Conservation (phyloP, 2,329 filamentous ascomycete species). For the Fusarium buharicum region DNA sequence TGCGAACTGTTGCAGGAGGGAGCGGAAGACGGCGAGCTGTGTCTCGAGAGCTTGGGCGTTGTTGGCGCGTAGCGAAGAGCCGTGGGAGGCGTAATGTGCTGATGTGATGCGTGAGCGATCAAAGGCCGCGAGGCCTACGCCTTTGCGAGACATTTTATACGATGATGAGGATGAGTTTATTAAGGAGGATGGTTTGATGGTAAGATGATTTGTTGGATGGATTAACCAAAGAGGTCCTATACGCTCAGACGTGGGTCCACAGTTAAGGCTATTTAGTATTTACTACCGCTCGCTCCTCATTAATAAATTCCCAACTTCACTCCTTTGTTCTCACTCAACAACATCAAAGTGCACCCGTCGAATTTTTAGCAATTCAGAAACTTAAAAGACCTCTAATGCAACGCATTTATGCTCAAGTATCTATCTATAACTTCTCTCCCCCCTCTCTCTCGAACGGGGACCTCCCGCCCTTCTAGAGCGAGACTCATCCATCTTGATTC, state of each 20-base stretch:
- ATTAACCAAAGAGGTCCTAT: constrained; percentile 22
- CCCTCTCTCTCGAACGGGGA: constrained; percentile 2
- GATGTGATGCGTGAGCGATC: constrained; percentile 85
- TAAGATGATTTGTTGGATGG: constrained; percentile 1
- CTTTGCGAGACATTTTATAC: constrained; percentile 73
- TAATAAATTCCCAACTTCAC: neutral
- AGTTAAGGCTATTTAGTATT: neutral
- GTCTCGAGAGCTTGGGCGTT: constrained; percentile 89
- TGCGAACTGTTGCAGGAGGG: constrained; percentile 92
- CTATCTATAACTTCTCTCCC: constrained; percentile 24
- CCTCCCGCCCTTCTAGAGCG: constrained; percentile 11
- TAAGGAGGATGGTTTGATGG: neutral
- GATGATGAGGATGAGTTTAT: neutral
- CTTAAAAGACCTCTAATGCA: constrained; percentile 16
- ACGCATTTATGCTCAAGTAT: constrained; percentile 18
- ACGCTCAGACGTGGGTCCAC: no score
- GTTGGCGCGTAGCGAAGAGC: constrained; percentile 82
- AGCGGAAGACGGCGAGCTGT: constrained; percentile 95
- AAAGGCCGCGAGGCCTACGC: constrained; percentile 91
- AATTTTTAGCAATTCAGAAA: neutral
- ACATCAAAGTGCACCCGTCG: neutral
- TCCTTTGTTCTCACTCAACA: constrained; percentile 8
- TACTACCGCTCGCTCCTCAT: neutral
- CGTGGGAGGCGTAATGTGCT: constrained; percentile 91
- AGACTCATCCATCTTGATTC: constrained; percentile 14